Percentiles rank a stretch among this genome's conserved stretches.
phyloP scores from a whole-genome alignment of 2,329 filamentous ascomycete genomes.

The Fusarium palustre region DNA sequence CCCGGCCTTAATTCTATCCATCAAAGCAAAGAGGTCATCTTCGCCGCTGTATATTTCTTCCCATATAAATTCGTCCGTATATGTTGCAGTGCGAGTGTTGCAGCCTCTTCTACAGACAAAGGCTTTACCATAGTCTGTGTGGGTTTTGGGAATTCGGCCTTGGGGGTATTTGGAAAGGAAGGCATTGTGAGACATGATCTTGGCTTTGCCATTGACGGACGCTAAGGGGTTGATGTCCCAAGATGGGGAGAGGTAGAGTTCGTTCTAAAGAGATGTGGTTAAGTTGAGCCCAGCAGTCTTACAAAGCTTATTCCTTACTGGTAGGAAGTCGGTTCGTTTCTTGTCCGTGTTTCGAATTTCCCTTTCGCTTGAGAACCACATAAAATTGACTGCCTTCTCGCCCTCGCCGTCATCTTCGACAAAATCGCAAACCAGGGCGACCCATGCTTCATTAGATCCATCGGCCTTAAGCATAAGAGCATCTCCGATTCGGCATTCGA shows the following conservation, averaged over 20 bases:
- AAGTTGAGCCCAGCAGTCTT: neutral
- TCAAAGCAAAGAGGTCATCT: constrained; percentile 71
- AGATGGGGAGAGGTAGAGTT: constrained; percentile 89
- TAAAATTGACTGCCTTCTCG: constrained; percentile 84
- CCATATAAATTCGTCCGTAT: constrained; percentile 93
- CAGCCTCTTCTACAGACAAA: constrained; percentile 92
- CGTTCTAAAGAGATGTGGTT: constrained; percentile 69
- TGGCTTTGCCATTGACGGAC: constrained; percentile 91
- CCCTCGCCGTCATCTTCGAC: constrained; percentile 73
- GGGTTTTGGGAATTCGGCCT: constrained; percentile 78
- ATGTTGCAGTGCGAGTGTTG: constrained; percentile 87
- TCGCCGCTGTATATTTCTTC: constrained; percentile 82
- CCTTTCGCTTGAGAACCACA: constrained; percentile 95
- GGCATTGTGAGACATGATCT: constrained; percentile 76
- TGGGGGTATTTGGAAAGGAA: constrained; percentile 79
- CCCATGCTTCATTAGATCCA: constrained; percentile 88
- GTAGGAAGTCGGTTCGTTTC: constrained; percentile 82
- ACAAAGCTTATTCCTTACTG: constrained; percentile 58
- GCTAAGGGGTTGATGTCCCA: constrained; percentile 88
- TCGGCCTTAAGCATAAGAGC: constrained; percentile 89
- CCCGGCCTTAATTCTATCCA: constrained; percentile 74
- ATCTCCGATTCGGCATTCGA: constrained; percentile 85
- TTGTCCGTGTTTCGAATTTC: constrained; percentile 87
- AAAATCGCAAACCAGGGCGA: constrained; percentile 89
- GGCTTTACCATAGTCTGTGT: constrained; percentile 82